Evolutionary conservation across 2,329 filamentous ascomycete genomes (phyloP).

Genomic region (Trichoderma asperellum): DNA sequence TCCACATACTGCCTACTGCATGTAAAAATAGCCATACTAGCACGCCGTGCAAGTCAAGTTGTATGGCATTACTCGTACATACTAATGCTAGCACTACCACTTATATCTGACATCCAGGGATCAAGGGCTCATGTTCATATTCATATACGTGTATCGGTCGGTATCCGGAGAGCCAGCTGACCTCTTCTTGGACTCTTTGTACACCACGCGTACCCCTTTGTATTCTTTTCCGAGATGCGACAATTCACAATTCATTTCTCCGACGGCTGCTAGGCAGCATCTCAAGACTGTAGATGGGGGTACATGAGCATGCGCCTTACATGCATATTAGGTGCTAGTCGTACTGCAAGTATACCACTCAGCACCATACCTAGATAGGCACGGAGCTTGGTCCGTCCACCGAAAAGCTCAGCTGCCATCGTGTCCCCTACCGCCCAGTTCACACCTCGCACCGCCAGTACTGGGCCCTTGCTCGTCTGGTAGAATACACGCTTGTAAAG

Average conservation of each 20-base stretch:
- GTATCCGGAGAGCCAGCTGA: not conserved
- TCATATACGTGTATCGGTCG: constrained; percentile 15
- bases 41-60: not conserved
- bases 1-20: not conserved
- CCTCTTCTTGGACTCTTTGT: not conserved
- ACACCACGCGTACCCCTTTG: not conserved
- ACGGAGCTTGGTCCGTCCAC: not conserved
- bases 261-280: not conserved
- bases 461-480: not conserved
- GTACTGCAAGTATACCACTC: not conserved
- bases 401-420: not conserved
- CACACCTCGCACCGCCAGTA: not conserved
- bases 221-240: constrained; percentile 24
- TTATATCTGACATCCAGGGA: not conserved
- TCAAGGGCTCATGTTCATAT: not conserved
- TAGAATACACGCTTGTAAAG: not conserved
- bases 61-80: not conserved
- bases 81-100: not conserved
- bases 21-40: not conserved
- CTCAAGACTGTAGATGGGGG: not conserved
- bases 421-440: not conserved
- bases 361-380: not conserved
- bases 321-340: not conserved
- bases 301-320: not conserved
- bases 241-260: constrained; percentile 20